These are phyloP conservation scores for Elaeagnus macrophylla DNA, from an alignment of 306 rosid genomes.

Conservation along the genomic window DNA sequence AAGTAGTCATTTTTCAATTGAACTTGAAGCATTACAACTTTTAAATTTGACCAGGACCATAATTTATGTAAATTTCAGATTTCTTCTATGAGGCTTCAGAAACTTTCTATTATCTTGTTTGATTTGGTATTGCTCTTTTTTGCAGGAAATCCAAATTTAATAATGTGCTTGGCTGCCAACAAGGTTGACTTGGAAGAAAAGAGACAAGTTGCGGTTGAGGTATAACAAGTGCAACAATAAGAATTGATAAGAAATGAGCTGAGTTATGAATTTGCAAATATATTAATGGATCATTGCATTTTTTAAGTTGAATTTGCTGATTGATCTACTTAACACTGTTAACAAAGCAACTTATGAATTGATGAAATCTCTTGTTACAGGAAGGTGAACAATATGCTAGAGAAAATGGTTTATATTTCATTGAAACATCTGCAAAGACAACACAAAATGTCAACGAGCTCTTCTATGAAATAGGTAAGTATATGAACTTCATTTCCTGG, in stretches of 20 bases:
- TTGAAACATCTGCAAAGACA: slow-evolving; percentile 84
- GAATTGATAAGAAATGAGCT: too few relatives aligned
- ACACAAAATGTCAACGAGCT: slow-evolving; percentile 86
- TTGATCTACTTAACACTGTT: too few relatives aligned
- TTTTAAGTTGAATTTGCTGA: slow-evolving; percentile 1
- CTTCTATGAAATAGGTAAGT: slow-evolving; percentile 77
- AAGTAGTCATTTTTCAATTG: too few relatives aligned
- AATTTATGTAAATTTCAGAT: background rate
- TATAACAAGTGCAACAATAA: slow-evolving; percentile 3
- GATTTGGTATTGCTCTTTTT: slow-evolving; percentile 7
- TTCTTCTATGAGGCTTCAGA: background rate
- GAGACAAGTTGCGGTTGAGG: slow-evolving; percentile 62
- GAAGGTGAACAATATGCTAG: slow-evolving; percentile 71
- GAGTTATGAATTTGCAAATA: too few relatives aligned
- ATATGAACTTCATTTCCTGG: background rate
- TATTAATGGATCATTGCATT: background rate
- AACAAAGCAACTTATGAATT: background rate
- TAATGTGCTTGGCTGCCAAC: slow-evolving; percentile 69
- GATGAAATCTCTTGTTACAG: slow-evolving; percentile 29
- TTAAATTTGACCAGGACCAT: too few relatives aligned
- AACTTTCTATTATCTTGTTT: slow-evolving; percentile 6
- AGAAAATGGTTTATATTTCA: slow-evolving; percentile 60
- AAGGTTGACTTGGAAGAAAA: slow-evolving; percentile 63
- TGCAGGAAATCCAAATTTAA: slow-evolving; percentile 71
- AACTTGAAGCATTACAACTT: too few relatives aligned